Evolutionary conservation across 2,329 filamentous ascomycete genomes (phyloP).

Genomic region (Nothophoma quercina): DNA sequence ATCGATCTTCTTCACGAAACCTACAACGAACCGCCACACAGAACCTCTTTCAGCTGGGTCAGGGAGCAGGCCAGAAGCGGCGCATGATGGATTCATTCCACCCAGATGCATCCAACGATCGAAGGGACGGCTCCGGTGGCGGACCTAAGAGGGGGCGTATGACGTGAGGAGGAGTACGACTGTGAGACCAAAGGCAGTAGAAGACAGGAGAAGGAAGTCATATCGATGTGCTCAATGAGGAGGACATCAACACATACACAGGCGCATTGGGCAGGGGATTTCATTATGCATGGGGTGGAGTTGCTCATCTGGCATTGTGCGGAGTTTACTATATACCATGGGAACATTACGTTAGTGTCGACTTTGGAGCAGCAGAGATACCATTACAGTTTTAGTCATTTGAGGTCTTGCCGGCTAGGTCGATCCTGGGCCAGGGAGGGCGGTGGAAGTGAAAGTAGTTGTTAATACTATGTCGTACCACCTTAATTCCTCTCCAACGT

Average conservation of each 20-base stretch:
- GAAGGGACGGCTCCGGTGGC: conserved; percentile 62
- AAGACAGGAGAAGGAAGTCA: neutral
- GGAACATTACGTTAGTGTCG: conserved; percentile 20
- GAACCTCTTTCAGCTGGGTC: conserved; percentile 60
- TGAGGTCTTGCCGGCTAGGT: neutral
- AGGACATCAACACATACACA: conserved; percentile 9
- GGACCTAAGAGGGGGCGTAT: conserved; percentile 51
- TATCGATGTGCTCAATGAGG: neutral
- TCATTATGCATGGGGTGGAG: conserved; percentile 34
- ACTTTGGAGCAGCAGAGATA: conserved; percentile 23
- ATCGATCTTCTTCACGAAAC: conserved; percentile 46
- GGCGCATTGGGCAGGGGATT: conserved; percentile 28
- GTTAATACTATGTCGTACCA: neutral
- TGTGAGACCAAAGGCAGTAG: neutral
- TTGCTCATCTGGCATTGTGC: conserved; percentile 34
- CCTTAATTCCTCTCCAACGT: neutral
- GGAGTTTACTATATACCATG: conserved; percentile 32
- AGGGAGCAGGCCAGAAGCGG: conserved; percentile 74
- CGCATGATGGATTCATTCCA: conserved; percentile 80
- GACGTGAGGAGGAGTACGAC: conserved; percentile 28
- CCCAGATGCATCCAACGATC: conserved; percentile 66
- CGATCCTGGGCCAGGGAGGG: neutral
- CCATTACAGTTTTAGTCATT: conserved; percentile 12
- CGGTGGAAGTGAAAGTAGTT: neutral
- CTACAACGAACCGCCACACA: conserved; percentile 42